Evolutionary conservation across 352 stramenopile genomes (phyloP).

Genomic region (Globisporangium acanthophoron): DNA sequence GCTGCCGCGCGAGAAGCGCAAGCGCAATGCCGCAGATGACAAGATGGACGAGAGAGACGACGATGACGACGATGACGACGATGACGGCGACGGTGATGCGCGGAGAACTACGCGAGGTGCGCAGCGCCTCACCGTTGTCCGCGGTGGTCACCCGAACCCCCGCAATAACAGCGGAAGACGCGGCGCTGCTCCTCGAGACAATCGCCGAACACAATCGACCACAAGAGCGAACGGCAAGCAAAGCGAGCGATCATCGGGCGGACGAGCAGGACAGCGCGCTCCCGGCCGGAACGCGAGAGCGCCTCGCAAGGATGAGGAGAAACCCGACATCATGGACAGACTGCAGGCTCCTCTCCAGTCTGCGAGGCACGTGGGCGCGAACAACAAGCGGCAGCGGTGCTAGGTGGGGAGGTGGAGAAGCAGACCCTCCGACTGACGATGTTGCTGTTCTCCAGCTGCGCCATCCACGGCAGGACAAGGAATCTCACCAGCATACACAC

Average conservation of each 20-base stretch:
- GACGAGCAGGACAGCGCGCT: not conserved
- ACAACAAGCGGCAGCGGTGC: conserved; percentile 10
- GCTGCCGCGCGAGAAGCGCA: conserved; percentile 19
- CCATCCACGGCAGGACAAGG: not conserved
- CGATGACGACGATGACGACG: conserved; percentile 4
- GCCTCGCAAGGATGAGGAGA: not conserved
- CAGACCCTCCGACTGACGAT: not conserved
- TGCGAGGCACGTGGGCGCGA: not conserved
- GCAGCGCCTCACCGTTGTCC: not conserved
- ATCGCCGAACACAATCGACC: not conserved
- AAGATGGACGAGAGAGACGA: conserved; percentile 14
- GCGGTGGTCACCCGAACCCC: not conserved
- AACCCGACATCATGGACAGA: conserved; percentile 7
- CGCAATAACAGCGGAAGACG: not conserved
- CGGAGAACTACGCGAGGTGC: not conserved
- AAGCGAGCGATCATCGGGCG: not conserved
- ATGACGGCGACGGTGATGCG: not conserved
- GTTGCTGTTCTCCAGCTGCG: not conserved
- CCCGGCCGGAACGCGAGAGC: not conserved
- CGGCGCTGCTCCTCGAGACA: not conserved
- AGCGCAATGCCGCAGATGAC: conserved; percentile 22
- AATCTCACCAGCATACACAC: not conserved
- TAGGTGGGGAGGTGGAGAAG: not conserved
- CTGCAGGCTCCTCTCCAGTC: conserved; percentile 11
- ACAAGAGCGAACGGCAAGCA: not conserved